Evolutionary conservation across 106 monocot species (phyloP), one percentile per base, ranked within the genome.

Genomic region (Acorus gramineus): DNA sequence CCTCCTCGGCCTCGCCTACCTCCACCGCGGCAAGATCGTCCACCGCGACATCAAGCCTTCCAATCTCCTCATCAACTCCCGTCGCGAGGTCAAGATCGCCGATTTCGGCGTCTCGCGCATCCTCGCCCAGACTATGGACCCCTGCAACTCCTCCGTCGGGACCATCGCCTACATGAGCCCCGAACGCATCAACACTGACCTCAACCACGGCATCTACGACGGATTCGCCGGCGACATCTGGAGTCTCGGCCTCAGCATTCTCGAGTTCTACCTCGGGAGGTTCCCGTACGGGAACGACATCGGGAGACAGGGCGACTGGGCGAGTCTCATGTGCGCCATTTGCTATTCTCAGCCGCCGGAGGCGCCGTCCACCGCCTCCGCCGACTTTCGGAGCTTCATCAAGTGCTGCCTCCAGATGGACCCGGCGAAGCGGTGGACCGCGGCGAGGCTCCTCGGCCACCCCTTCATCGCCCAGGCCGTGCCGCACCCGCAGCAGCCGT

Each of bases 151-250:
- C 55, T 72, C 89, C 12, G 93, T 94, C 11, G 93, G 93, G 46
- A 94, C 93, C 13, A 84, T 94, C 67, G 89, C 93, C 8, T 91
- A 91, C 81, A 91, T 91, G 93, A 89, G 89, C 74, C 93, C 93
- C n/a, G 93, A 94, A 73, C 59, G 93, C 51, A 94, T 89, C 69
- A 86, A 94, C 75, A 94, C 93, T 11, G 93, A 89, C 49, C 68
- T 86, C 60, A 94, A 86, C 66, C 70, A 94, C 46, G 93, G 93
- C 8, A 70, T 55, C 28, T 94, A 94, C 67, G 86, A 94, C 56
- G 94, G 89, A 1, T 89, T 78, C 67, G 83, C 86, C 6, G 93
- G 84, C 59, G 93, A 94, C 54, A 89, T 94, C 47, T 94, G 93
- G 93, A 94, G 93, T 75, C 89, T 94, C 59, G 93, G 93, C 0